Evolutionary conservation across 495 filamentous ascomycete genomes (phyloP), one percentile per base, ranked within the genome.

Genomic region (Amorphotheca resinae): DNA sequence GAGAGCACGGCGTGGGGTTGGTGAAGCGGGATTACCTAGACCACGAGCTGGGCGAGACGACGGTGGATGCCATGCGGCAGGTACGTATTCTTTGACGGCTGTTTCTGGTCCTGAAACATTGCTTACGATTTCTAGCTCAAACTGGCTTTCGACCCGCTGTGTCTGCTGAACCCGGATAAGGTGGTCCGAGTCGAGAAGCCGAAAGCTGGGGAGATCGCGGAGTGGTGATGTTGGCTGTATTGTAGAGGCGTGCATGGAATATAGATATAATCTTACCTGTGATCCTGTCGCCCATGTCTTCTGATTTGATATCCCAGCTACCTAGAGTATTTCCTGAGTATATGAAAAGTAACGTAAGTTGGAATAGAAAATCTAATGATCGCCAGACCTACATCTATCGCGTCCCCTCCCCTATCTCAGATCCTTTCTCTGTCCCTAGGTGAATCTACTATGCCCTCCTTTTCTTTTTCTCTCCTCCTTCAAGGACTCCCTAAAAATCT

Each of bases 111-210:
- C 17, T 33, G 33, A 20, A 2, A 14, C 2, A 12, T 36, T 23
- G 23, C 44, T 47, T 8, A 51, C 34, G 57, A 18, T 21, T 21
- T 9, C 22, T 32, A 55, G 53, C 33, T 80, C 46, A 88, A 88
- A 62, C 58, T 71, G 53, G 77, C 84, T 0, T 81, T 83, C 41
- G 84, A 88, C 56, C 83, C 83, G 1, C 67, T 82, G 25, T 84
- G 79, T 58, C 60, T 89, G 26, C 64, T 89, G 25, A 89, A 89
- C 55, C 81, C 75, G 50, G 84, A 89, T 59, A 89, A 89, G 67
- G 72, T 89, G 38, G 69, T 89, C 9, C 67, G 84, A 28, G 61
- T 76, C 26, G 62, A 79, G 53, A 68, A 64, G 40, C 66, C 68
- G n/a, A 64, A 59, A 47, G 45, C 58, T 0, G 70, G 69, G 12